Base-by-base conservation (phyloP, 1,139 yeast species). In the Lodderomyces theae region DNA sequence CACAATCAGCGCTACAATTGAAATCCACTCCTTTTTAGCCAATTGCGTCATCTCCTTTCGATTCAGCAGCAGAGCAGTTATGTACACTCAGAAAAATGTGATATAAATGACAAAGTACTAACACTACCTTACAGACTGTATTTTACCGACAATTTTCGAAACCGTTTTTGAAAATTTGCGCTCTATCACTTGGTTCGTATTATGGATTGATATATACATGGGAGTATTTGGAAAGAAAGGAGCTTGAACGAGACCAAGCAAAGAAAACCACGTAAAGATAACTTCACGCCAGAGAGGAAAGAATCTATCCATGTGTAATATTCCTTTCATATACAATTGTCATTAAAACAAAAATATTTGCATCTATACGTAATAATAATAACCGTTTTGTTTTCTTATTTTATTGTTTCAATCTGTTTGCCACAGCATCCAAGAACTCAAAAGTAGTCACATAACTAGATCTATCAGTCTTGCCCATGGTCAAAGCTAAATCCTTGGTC, bases 401-500 rank as follows among this genome's bases (percentile, higher is more conserved):
- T 22, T 24, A 37, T 16, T 37, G 36, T 43, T 63, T 58, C 50
- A 74, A 66, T 54, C 72, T 73, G 45, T 69, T 72, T 46, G 82
- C 79, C 46, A 85, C 94, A 28, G 85, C 85, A 50, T 79, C 82
- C 53, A 85, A 74, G 58, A 85, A 85, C 58, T 82, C 90, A 46
- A 80, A 79, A 35, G 94, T 85, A 43, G 87, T 82, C 39, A 83
- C 92, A 54, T 82, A 84, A 37, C 79, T 65, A 34, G 72, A 69
- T 67, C 86, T 79, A 48, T 74, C 80, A 37, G 83, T 77, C 53
- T 73, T 78, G 44, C 89, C 89, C 54, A 76, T 72, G 35, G 88
- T 84, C 56, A 84, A 72, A 7, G 94, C 92, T 58, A 85, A 75
- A 61, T 85, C 94, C 63, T 85, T 85, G 45, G 94, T 85, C 92